These are phyloP conservation scores for Trichoderma atroviride DNA, from an alignment of 2,329 filamentous ascomycete genomes.

Conservation along the genomic window DNA sequence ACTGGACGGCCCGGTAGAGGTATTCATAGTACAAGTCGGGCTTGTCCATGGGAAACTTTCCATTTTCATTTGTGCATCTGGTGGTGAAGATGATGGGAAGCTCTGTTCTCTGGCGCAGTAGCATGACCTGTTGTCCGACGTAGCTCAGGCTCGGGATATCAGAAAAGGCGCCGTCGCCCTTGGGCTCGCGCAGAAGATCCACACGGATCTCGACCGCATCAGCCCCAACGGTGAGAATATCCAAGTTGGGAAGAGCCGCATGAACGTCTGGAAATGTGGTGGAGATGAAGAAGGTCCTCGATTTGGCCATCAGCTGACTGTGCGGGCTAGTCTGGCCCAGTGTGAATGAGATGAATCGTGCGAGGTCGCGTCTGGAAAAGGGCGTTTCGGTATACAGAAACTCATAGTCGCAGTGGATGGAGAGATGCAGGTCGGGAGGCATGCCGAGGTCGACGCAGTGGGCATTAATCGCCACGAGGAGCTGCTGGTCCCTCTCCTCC, in stretches of 20 bases:
- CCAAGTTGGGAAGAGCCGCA: conserved; percentile 79
- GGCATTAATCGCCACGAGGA: conserved; percentile 72
- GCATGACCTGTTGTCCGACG: conserved; percentile 84
- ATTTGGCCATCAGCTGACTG: conserved; percentile 74
- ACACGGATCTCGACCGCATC: conserved; percentile 85
- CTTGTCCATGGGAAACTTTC: conserved; percentile 81
- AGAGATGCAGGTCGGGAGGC: conserved; percentile 67
- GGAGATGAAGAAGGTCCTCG: conserved; percentile 81
- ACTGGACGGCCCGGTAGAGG: conserved; percentile 81
- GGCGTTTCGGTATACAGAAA: conserved; percentile 77
- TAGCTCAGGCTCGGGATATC: conserved; percentile 77
- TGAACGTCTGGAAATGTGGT: conserved; percentile 87
- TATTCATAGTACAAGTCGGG: conserved; percentile 76
- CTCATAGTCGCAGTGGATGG: conserved; percentile 76
- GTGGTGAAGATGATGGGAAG: conserved; percentile 90
- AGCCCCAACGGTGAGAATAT: conserved; percentile 83
- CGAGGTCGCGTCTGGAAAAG: conserved; percentile 74
- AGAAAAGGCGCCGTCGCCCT: conserved; percentile 62
- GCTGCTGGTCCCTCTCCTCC: conserved; percentile 56
- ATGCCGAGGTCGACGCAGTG: conserved; percentile 74
- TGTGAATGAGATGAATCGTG: conserved; percentile 77
- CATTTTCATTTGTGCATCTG: conserved; percentile 79
- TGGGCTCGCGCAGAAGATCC: conserved; percentile 75
- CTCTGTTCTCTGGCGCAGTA: conserved; percentile 79
- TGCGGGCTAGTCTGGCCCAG: conserved; percentile 80